Evolutionary conservation across 1,284 basidiomycete species (phyloP), one percentile per base, ranked within the genome.

Genomic region (Moesziomyces globuligerus): DNA sequence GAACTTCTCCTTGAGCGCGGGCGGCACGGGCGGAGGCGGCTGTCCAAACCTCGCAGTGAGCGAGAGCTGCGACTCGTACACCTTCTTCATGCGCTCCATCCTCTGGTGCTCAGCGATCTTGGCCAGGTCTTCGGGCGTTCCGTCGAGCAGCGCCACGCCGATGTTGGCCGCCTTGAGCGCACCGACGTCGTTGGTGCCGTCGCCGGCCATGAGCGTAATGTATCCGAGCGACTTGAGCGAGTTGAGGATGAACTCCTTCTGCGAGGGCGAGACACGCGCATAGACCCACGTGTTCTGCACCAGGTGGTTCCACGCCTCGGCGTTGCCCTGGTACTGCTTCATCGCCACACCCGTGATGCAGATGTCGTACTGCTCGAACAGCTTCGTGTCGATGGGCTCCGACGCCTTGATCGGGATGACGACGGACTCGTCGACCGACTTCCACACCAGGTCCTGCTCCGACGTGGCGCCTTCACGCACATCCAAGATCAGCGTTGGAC

Each of bases 141-240:
- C 80, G 48, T 82, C 80, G 18, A 82, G 68, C 25, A 82, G 61
- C 10, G 80, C 80, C 15, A 82, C 75, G 36, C 80, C 80, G 36
- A 82, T 79, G 70, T 82, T 79, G 49, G 80, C 79, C 46, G 75
- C 77, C 55, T 82, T 82, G 37, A 82, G 75, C 23, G 80, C 80
- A 13, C 80, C 80, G 1, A 82, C 80, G 40, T 82, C 80, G 60
- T 82, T 82, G 24, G 80, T 82, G 5, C 80, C 80, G 55, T 82
- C 80, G 39, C 80, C 80, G 5, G 79, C 80, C 80, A 82, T 82
- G 34, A 82, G 66, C 5, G 80, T 81, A 32, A 82, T 65, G 62
- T 81, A 82, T 10, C 78, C 76, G 37, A 81, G 67, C 34, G 67
- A 58, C 46, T 77, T 77, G 61, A 82, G 72, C 54, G 72, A 61